Evolutionary conservation across 2,329 filamentous ascomycete species (phyloP).

Genomic region (Colletotrichum navitas): DNA sequence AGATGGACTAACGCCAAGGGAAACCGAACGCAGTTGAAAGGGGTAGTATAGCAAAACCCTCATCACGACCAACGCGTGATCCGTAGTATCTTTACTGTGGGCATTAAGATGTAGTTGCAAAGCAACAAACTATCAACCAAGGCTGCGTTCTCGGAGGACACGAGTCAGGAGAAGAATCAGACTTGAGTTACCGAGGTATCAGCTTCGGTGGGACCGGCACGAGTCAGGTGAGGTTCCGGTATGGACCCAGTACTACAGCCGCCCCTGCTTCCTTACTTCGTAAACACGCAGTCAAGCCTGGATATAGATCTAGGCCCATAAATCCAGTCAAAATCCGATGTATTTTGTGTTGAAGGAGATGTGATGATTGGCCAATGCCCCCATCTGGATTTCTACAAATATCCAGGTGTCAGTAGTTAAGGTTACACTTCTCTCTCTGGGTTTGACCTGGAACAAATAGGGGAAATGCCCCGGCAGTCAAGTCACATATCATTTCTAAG

Average conservation of each 20-base stretch:
- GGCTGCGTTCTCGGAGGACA: no score
- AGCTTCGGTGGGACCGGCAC: not conserved
- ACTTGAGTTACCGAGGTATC: not conserved
- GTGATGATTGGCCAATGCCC: no score
- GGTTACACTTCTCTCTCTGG: not conserved
- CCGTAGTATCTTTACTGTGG: no score
- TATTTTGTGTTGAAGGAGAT: no score
- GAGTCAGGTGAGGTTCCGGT: not conserved
- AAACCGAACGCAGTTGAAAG: conserved; percentile 46
- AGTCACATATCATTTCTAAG: not conserved
- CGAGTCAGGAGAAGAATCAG: no score
- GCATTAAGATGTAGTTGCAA: no score
- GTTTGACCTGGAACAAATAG: not conserved
- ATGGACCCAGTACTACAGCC: not conserved
- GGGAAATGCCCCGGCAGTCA: not conserved
- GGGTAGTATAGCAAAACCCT: conserved; percentile 48
- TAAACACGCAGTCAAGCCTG: no score
- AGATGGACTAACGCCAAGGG: conserved; percentile 48
- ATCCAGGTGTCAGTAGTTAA: no score
- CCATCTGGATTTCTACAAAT: no score
- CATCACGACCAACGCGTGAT: not conserved
- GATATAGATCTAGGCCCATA: no score
- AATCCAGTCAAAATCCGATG: no score
- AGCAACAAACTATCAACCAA: no score
- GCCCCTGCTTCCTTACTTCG: not conserved